Conservation (phyloP, 768 basidiomycete genomes). For the Mycena maculata region DNA sequence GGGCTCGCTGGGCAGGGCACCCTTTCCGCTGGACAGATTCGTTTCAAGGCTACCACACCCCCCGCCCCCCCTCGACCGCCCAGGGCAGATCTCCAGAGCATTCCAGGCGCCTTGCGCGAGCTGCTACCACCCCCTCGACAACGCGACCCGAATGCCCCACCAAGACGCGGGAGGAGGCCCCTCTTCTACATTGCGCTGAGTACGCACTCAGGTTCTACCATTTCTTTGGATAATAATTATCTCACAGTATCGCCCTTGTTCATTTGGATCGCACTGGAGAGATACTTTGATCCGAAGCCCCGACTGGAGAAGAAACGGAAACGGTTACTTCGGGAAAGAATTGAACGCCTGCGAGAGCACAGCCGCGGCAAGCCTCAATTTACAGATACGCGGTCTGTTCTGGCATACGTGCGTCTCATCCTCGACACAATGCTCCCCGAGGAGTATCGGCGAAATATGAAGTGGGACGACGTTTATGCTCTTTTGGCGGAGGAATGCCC, state of each 20-base stretch:
- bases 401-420: slow-evolving; percentile 28
- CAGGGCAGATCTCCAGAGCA: slow-evolving; percentile 30
- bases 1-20: slow-evolving; percentile 8
- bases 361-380: background rate
- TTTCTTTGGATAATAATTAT: too few relatives aligned
- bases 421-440: slow-evolving; percentile 28
- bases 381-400: slow-evolving; percentile 12
- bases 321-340: slow-evolving; percentile 19
- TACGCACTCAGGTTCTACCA: too few relatives aligned
- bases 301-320: slow-evolving; percentile 32
- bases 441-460: slow-evolving; percentile 11
- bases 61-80: slow-evolving; percentile 22
- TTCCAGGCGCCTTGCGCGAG: slow-evolving; percentile 25
- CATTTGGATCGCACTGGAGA: slow-evolving; percentile 32
- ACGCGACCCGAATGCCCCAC: slow-evolving; percentile 22
- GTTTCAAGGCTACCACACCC: slow-evolving; percentile 32
- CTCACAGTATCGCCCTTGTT: slow-evolving; percentile 29
- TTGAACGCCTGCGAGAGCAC: slow-evolving; percentile 16
- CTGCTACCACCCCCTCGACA: slow-evolving; percentile 22
- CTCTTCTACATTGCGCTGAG: slow-evolving; percentile 23
- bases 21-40: slow-evolving; percentile 11
- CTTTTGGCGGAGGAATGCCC: slow-evolving; percentile 29
- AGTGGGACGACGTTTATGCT: slow-evolving; percentile 6
- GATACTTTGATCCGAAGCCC: slow-evolving; percentile 27
- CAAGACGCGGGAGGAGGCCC: background rate